Base-by-base conservation (phyloP, 495 filamentous ascomycete genomes). In the Penicillium cinerascens region DNA sequence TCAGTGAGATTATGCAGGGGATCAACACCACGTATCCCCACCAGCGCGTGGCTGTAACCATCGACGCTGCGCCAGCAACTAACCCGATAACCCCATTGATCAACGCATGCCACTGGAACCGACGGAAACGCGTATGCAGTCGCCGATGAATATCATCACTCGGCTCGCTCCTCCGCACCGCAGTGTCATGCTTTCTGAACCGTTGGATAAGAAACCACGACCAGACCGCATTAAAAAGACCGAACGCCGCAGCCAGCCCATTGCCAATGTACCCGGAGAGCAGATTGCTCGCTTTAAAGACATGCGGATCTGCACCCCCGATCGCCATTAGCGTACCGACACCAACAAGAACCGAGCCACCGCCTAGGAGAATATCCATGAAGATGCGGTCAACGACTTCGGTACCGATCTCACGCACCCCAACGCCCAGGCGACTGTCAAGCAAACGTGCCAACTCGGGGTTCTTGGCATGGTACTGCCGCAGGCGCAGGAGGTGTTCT, bases 191-290 rank as follows among this genome's bases (percentile, higher is more conserved):
- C 3, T 55, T 42, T 11, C 65, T 51, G 33, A 77, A 76, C 2
- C 75, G 64, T 9, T 47, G 26, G 37, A 65, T 61, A 4, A 79
- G 52, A 43, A 66, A 77, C 1, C 39, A 47, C 0, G 76, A 78
- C 76, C 77, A 81, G 21, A 63, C 15, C 1, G 71, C 67, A 49
- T 81, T 81, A 3, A 67, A 37, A 13, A 76, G 37, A 20, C 74
- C 75, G 51, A 73, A 80, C 0, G 68, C 7, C 1, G 74, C 74
- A 6, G 72, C 70, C 3, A 77, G 62, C 0, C 64, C 61, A 46
- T 80, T 80, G 0, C 77, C 70, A 27, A 81, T 65, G 42, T 75
- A 79, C 7, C 78, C 78, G 0, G 77, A 78, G 0, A 81, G 56
- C 2, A 78, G 56, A 40, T 81, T 79, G 49, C 75, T 78, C 4